Evolutionary conservation across 768 basidiomycete genomes (phyloP).

Genomic region (Podaxis carcinomalis): DNA sequence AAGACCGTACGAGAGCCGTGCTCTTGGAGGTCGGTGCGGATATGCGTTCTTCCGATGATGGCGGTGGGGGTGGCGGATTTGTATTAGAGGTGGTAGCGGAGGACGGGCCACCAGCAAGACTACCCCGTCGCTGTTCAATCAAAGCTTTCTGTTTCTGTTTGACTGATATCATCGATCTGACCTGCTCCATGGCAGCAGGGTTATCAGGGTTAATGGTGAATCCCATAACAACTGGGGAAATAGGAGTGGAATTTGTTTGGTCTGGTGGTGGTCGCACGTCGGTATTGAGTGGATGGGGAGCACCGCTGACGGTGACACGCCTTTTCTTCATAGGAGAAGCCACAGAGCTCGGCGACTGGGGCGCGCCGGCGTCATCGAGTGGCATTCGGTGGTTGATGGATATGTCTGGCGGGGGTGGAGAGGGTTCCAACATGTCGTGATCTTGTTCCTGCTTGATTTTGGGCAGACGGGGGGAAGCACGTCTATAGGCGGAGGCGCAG

Average conservation of each 20-base stretch:
- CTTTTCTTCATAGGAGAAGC: conserved; percentile 58
- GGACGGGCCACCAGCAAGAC: conserved; percentile 39
- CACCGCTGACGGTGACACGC: conserved; percentile 66
- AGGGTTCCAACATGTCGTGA: conserved; percentile 37
- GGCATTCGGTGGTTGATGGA: conserved; percentile 17
- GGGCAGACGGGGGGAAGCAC: conserved; percentile 40
- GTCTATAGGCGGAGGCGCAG: conserved; percentile 22
- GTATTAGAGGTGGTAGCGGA: conserved; percentile 26
- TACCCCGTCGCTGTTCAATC: conserved; percentile 66
- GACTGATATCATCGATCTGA: conserved; percentile 55
- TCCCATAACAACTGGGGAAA: conserved; percentile 65
- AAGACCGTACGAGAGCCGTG: conserved; percentile 18
- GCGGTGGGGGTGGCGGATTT: conserved; percentile 17
- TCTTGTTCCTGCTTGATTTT: conserved; percentile 66
- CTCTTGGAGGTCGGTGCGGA: conserved; percentile 6
- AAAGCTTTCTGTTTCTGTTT: conserved; percentile 72
- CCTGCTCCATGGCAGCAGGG: conserved; percentile 52
- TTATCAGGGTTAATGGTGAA: conserved; percentile 58
- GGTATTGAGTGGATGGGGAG: conserved; percentile 51
- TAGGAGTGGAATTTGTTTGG: conserved; percentile 47
- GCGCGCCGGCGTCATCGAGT: conserved; percentile 25
- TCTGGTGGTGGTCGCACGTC: conserved; percentile 40
- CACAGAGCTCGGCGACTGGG: conserved; percentile 36
- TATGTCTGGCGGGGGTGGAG: conserved; percentile 29
- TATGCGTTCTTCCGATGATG: conserved; percentile 5